These are phyloP conservation scores for Tricladium varicosporioides DNA, from an alignment of 2,329 filamentous ascomycete species.

Conservation along the genomic window DNA sequence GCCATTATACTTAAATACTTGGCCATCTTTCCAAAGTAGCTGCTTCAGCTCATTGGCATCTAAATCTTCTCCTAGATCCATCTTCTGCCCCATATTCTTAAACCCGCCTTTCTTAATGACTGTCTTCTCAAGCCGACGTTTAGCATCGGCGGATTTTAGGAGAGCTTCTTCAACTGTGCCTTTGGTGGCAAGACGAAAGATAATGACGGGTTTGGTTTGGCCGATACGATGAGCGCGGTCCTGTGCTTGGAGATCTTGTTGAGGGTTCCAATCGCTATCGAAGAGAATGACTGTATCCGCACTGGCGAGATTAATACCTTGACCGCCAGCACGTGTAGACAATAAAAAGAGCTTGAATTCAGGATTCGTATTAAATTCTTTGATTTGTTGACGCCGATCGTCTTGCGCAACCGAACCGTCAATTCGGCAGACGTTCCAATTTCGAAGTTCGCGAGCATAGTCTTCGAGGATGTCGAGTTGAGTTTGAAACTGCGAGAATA, in stretches of 20 bases:
- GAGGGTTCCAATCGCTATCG: conserved; percentile 90
- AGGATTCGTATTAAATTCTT: conserved; percentile 66
- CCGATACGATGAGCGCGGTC: conserved; percentile 94
- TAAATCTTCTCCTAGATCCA: conserved; percentile 48
- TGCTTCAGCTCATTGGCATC: conserved; percentile 60
- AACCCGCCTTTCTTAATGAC: conserved; percentile 94
- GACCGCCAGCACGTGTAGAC: conserved; percentile 86
- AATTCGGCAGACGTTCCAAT: conserved; percentile 83
- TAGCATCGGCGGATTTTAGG: conserved; percentile 83
- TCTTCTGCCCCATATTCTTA: conserved; percentile 63
- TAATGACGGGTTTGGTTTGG: conserved; percentile 85
- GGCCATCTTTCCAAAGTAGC: conserved; percentile 69
- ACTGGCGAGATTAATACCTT: conserved; percentile 89
- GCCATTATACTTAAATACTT: conserved; percentile 56
- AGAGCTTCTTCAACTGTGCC: conserved; percentile 89
- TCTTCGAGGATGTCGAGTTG: conserved; percentile 89
- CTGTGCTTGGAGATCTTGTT: conserved; percentile 94
- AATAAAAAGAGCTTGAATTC: conserved; percentile 77
- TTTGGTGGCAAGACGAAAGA: conserved; percentile 91
- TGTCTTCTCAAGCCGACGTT: conserved; percentile 87
- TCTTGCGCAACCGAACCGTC: conserved; percentile 82
- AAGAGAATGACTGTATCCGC: conserved; percentile 93
- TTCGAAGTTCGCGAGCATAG: conserved; percentile 75
- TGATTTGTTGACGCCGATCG: conserved; percentile 68
- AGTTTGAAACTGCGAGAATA: conserved; percentile 96